phyloP scores from a whole-genome alignment of 257 asterid species.

The Ophiorrhiza pumila region DNA sequence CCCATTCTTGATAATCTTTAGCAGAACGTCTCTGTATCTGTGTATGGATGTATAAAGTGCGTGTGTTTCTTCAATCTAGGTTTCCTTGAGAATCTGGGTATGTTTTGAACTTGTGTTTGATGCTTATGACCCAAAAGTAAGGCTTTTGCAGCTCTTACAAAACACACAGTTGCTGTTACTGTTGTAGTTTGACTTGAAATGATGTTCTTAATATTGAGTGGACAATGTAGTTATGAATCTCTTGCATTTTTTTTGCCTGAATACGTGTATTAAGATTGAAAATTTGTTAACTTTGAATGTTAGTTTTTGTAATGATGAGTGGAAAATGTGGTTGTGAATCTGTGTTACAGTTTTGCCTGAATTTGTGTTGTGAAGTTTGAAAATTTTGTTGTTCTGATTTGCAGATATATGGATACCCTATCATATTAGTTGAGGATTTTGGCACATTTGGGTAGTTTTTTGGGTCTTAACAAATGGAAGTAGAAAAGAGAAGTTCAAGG shows the following conservation, averaged over 20 bases:
- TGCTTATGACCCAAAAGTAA: neutral
- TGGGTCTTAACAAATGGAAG: conserved; percentile 57
- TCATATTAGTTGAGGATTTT: conserved; percentile 22
- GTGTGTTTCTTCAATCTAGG: conserved; percentile 11
- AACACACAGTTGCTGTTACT: neutral
- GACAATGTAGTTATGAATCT: neutral
- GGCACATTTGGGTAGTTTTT: conserved; percentile 16
- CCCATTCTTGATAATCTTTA: neutral
- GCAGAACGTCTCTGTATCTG: neutral
- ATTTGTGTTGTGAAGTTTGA: conserved; percentile 3
- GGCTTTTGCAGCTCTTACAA: neutral
- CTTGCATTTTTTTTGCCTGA: neutral
- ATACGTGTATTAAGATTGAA: neutral
- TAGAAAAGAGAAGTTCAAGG: conserved; percentile 68
- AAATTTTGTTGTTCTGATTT: conserved; percentile 3
- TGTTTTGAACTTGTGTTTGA: neutral
- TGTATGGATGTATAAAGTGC: neutral
- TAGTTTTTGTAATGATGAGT: neutral
- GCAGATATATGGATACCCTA: conserved; percentile 42
- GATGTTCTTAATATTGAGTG: neutral
- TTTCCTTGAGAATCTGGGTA: conserved; percentile 3
- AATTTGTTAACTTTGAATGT: neutral
- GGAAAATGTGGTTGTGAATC: neutral
- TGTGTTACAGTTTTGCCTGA: neutral
- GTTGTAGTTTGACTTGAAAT: neutral